Conservation (phyloP, 306 rosid genomes). For the Cucurbita maxima region DNA sequence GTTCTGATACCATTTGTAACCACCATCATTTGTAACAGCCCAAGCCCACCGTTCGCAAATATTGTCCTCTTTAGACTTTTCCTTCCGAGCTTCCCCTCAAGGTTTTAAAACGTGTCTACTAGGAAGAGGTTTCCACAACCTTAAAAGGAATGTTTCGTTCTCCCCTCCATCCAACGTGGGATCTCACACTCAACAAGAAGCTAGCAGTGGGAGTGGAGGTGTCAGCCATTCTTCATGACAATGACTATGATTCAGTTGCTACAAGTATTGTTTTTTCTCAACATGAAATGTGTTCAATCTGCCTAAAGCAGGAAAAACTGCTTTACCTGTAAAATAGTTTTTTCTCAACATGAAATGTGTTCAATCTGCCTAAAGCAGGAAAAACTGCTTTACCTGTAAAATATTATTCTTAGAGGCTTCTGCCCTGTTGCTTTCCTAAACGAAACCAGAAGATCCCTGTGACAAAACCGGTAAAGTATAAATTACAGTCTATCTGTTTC, state of each 20-base stretch:
- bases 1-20: too few relatives aligned
- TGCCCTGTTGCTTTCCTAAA: constrained; percentile 91
- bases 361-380: not conserved
- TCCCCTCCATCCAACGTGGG: too few relatives aligned
- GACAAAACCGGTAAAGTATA: not conserved
- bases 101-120: too few relatives aligned
- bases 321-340: too few relatives aligned
- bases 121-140: too few relatives aligned
- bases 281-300: not conserved
- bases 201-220: not conserved
- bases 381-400: constrained; percentile 48
- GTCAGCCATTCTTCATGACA: not conserved
- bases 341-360: not conserved
- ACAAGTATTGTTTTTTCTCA: not conserved
- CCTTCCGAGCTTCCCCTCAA: too few relatives aligned
- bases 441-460: constrained; percentile 83
- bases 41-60: too few relatives aligned
- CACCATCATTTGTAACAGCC: too few relatives aligned
- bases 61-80: too few relatives aligned
- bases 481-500: not conserved
- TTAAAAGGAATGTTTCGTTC: too few relatives aligned
- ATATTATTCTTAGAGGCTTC: constrained; percentile 78
- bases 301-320: too few relatives aligned
- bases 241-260: not conserved
- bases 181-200: not conserved